A percentile compares a stretch with the other conserved stretches of the same genome.
Conservation (phyloP, 2,329 filamentous ascomycete species). For the Beauveria australis region DNA sequence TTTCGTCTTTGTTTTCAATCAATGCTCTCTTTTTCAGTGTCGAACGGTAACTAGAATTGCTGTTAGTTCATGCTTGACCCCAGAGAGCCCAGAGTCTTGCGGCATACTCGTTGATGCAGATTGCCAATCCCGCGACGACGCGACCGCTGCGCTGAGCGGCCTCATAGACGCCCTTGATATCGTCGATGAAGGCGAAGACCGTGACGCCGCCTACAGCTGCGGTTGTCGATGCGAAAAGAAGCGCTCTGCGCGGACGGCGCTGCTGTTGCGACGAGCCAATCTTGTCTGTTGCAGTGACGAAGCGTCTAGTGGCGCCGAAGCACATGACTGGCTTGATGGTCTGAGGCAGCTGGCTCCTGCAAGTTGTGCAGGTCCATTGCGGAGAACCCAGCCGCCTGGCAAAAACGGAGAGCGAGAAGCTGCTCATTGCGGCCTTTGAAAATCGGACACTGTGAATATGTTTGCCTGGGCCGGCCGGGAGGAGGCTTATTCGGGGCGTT, state of each 20-base stretch:
- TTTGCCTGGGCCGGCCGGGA: background rate
- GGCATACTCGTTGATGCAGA: conserved; percentile 81
- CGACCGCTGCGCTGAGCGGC: conserved; percentile 70
- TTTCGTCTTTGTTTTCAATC: conserved; percentile 53
- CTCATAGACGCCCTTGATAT: conserved; percentile 68
- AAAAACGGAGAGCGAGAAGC: conserved; percentile 29
- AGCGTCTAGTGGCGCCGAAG: conserved; percentile 19
- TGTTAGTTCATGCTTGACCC: background rate
- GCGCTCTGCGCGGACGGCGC: conserved; percentile 20
- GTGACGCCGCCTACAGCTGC: conserved; percentile 41
- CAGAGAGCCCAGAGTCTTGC: background rate
- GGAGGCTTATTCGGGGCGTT: background rate
- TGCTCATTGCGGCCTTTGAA: conserved; percentile 30
- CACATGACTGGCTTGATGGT: conserved; percentile 20
- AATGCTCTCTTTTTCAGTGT: conserved; percentile 66
- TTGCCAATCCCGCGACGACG: conserved; percentile 63
- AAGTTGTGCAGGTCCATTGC: conserved; percentile 39
- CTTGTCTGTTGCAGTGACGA: conserved; percentile 19
- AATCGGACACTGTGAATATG: background rate
- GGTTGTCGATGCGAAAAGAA: conserved; percentile 44
- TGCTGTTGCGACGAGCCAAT: conserved; percentile 18
- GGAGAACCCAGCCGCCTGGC: conserved; percentile 30
- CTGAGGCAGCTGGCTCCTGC: conserved; percentile 31
- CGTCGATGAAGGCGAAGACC: conserved; percentile 49
- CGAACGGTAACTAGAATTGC: conserved; percentile 63